These are phyloP conservation scores for Kwoniella sp. DNA, from an alignment of 768 basidiomycete genomes.

Conservation along the genomic window DNA sequence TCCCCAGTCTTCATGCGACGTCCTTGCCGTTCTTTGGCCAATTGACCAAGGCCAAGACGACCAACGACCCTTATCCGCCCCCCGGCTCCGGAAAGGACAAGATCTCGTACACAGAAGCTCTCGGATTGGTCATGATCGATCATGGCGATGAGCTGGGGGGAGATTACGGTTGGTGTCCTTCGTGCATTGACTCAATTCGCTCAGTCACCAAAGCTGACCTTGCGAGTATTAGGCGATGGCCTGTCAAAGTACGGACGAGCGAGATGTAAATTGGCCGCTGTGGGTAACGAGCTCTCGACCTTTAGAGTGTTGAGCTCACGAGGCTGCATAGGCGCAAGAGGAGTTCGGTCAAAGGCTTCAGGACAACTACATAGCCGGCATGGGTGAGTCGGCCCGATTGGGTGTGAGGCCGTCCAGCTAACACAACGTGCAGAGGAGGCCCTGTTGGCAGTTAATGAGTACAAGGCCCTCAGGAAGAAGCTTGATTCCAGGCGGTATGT, in stretches of 20 bases:
- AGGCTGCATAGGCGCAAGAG: slow-evolving; percentile 58
- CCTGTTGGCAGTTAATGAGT: slow-evolving; percentile 74
- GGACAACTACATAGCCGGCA: slow-evolving; percentile 66
- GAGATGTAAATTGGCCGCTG: slow-evolving; percentile 74
- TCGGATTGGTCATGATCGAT: slow-evolving; percentile 80
- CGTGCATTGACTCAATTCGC: not conserved
- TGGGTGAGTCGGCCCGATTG: slow-evolving; percentile 48
- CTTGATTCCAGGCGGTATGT: slow-evolving; percentile 73
- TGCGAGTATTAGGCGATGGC: slow-evolving; percentile 59
- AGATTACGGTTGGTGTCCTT: slow-evolving; percentile 55
- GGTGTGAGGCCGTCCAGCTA: not conserved
- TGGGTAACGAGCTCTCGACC: slow-evolving; percentile 49
- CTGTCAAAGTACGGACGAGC: slow-evolving; percentile 73
- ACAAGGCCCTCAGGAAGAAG: slow-evolving; percentile 74
- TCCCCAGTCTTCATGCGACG: slow-evolving; percentile 63
- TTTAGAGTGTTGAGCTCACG: not conserved
- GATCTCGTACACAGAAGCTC: slow-evolving; percentile 67
- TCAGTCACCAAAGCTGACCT: not conserved
- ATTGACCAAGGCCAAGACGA: slow-evolving; percentile 67
- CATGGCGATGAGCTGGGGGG: slow-evolving; percentile 78
- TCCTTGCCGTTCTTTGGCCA: slow-evolving; percentile 66
- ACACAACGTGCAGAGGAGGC: slow-evolving; percentile 52
- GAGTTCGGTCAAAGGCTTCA: slow-evolving; percentile 67
- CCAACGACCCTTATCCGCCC: slow-evolving; percentile 57
- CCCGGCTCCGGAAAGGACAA: slow-evolving; percentile 59